phyloP scores from a whole-genome alignment of 257 asterid genomes.

The Solanum gracilifrons region DNA sequence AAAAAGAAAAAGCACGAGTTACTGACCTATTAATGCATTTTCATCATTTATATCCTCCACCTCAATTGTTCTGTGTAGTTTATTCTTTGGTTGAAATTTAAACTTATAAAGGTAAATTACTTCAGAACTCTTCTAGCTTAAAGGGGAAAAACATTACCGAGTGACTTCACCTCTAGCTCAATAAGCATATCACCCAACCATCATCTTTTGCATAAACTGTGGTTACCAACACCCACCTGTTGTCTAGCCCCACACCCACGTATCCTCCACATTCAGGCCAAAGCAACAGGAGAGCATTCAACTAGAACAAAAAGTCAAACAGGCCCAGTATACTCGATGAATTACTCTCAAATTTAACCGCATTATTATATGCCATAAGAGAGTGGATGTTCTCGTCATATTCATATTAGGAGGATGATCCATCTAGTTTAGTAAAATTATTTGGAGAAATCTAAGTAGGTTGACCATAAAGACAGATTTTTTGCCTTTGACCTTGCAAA shows the following conservation, averaged over 20 bases:
- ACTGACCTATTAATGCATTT: background rate
- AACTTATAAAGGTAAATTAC: background rate
- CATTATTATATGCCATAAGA: background rate
- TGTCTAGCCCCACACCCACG: background rate
- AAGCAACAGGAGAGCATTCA: background rate
- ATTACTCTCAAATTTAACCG: background rate
- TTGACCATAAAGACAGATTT: background rate
- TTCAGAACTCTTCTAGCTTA: background rate
- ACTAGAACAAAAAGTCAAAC: background rate
- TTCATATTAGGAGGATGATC: background rate
- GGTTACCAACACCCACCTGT: background rate
- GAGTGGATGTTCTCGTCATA: background rate
- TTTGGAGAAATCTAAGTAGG: background rate
- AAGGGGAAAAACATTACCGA: no score
- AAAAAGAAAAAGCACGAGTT: background rate
- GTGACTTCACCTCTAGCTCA: background rate
- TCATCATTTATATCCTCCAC: background rate
- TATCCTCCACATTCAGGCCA: background rate
- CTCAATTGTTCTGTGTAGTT: background rate
- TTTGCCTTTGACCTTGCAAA: background rate
- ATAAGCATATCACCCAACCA: background rate
- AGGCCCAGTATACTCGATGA: background rate
- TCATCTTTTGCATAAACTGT: background rate
- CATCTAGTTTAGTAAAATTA: background rate
- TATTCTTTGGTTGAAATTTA: background rate